Evolutionary conservation across 768 basidiomycete species (phyloP).

Genomic region (Phylloporus rhodoxanthus): DNA sequence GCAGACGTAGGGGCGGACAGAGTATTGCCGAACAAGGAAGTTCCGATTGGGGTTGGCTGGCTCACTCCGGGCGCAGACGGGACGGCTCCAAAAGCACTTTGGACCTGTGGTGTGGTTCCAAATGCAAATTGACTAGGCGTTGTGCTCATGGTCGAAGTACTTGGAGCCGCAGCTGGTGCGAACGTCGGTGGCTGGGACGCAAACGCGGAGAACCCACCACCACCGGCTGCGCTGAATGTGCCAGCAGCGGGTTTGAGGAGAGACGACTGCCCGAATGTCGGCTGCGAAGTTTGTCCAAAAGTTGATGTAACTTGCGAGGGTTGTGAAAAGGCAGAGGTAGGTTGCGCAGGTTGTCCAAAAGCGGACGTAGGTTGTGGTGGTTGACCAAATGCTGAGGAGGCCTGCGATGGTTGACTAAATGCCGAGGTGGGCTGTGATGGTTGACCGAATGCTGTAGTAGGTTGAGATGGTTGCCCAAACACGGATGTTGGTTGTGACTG

Average conservation of each 20-base stretch:
- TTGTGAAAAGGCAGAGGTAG: conserved; percentile 25
- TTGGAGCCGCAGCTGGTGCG: conserved; percentile 13
- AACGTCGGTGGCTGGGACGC: conserved; percentile 44
- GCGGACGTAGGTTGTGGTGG: conserved; percentile 25
- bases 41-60: conserved; percentile 26
- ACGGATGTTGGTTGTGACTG: conserved; percentile 23
- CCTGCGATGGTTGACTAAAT: conserved; percentile 32
- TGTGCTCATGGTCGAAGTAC: conserved; percentile 1
- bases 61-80: conserved; percentile 14
- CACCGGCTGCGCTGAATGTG: conserved; percentile 41
- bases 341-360: conserved; percentile 27
- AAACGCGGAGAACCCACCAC: conserved; percentile 49
- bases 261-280: conserved; percentile 34
- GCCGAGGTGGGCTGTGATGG: conserved; percentile 21
- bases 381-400: conserved; percentile 35
- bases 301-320: conserved; percentile 28
- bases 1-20: conserved; percentile 13
- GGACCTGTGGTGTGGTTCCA: conserved; percentile 11
- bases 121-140: conserved; percentile 19
- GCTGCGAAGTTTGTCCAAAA: conserved; percentile 33
- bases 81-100: conserved; percentile 16
- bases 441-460: conserved; percentile 32
- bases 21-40: conserved; percentile 15
- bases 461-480: conserved; percentile 27
- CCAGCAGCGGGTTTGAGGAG: conserved; percentile 48